These are phyloP conservation scores for Trichoderma gracile DNA, from an alignment of 2,329 filamentous ascomycete genomes.

Conservation along the genomic window DNA sequence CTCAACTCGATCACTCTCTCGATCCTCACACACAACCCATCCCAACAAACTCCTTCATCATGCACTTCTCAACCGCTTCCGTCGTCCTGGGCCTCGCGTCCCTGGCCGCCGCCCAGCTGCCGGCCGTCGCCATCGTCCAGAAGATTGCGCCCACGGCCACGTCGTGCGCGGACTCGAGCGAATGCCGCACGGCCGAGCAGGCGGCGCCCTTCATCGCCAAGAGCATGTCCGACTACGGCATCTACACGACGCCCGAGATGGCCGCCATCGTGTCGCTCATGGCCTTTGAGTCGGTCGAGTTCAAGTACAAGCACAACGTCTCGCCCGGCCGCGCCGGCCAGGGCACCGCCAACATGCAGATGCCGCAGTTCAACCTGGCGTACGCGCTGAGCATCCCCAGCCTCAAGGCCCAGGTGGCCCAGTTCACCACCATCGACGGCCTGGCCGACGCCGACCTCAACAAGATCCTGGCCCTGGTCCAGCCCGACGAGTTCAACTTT, in stretches of 20 bases:
- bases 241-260: slow-evolving; percentile 59
- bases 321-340: slow-evolving; percentile 61
- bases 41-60: slow-evolving; percentile 17
- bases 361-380: slow-evolving; percentile 45
- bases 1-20: background rate
- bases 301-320: slow-evolving; percentile 71
- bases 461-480: slow-evolving; percentile 48
- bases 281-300: slow-evolving; percentile 68
- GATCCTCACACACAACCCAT: background rate
- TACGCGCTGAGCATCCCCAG: slow-evolving; percentile 50
- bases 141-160: slow-evolving; percentile 59
- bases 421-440: slow-evolving; percentile 33
- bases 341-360: slow-evolving; percentile 64
- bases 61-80: slow-evolving; percentile 34
- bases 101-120: slow-evolving; percentile 29
- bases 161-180: slow-evolving; percentile 53
- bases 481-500: slow-evolving; percentile 55
- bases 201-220: slow-evolving; percentile 59
- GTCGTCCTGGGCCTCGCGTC: slow-evolving; percentile 26
- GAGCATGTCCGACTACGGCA: slow-evolving; percentile 58
- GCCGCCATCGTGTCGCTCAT: slow-evolving; percentile 71
- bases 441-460: slow-evolving; percentile 39
- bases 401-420: slow-evolving; percentile 40
- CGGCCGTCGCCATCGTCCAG: slow-evolving; percentile 46
- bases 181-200: slow-evolving; percentile 66